Conservation (phyloP, 1,139 yeast genomes). For the Blastobotrys ciferrii region DNA sequence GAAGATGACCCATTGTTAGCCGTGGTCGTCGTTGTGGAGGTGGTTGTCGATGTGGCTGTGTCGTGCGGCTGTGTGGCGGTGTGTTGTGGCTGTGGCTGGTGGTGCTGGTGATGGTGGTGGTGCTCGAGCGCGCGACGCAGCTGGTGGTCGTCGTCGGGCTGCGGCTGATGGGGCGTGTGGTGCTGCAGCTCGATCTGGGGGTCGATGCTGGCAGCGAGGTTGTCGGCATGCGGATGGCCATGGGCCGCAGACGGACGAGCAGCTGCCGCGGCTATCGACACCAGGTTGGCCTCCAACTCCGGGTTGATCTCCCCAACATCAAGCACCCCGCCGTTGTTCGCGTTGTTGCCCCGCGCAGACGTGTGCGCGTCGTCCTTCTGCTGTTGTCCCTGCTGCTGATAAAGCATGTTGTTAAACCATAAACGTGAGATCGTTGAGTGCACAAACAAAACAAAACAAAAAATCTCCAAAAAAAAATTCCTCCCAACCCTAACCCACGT, state of each 20-base stretch:
- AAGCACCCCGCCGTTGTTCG: slow-evolving; percentile 4
- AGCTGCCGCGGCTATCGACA: slow-evolving; percentile 21
- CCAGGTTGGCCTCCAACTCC: slow-evolving; percentile 11
- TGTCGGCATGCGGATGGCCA: slow-evolving; percentile 16
- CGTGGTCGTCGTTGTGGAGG: slow-evolving; percentile 2
- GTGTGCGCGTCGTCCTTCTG: background rate
- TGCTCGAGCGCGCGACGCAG: background rate
- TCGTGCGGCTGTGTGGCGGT: background rate
- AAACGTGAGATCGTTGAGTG: background rate
- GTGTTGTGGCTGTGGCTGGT: background rate
- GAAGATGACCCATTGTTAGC: no score
- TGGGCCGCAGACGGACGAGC: slow-evolving; percentile 6
- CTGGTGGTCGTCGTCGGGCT: background rate
- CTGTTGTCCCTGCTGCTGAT: background rate
- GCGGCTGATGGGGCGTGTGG: background rate
- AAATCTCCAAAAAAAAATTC: background rate
- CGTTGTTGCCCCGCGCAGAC: background rate
- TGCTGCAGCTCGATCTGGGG: slow-evolving; percentile 12
- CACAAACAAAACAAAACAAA: no score
- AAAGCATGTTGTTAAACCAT: background rate
- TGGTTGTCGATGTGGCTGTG: slow-evolving; percentile 8
- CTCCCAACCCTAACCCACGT: background rate
- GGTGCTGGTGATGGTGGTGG: background rate
- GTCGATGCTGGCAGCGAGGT: slow-evolving; percentile 15
- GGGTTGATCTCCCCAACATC: background rate